Evolutionary conservation across 805 yeast genomes (phyloP), one percentile per base, ranked within the genome.

Genomic region (Wickerhamomyces xylosicus): DNA sequence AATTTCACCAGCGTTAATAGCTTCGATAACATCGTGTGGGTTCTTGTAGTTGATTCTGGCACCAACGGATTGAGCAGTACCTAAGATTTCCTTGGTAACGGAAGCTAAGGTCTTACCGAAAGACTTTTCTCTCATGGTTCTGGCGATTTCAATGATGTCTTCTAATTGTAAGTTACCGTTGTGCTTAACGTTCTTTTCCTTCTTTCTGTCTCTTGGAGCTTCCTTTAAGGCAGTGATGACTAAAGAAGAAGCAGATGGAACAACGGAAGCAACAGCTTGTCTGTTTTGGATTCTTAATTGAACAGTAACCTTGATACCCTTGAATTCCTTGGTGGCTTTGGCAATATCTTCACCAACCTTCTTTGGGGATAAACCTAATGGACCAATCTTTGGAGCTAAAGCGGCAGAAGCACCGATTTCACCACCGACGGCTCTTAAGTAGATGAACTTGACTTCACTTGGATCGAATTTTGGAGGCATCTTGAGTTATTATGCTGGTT

Each of bases 281-380:
- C 98, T 89, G 95, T 92, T 92, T 79, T 92, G 98, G 66, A 92
- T 89, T 71, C 81, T 92, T 71, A 92, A 80, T 77, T 87, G 95
- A 53, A 92, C 97, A 57, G 98, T 92, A 65, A 92, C 97, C 73
- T 90, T 85, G 64, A 92, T 90, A 79, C 98, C 98, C 77, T 92
- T 92, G 94, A 79, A 90, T 67, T 82, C 79, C 76, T 85, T 83
- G 76, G 98, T 90, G 69, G 98, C 98, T 83, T 92, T 92, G 69
- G 98, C 98, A 63, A 92, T 92, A 69, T 92, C 98, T 75, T 92
- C 98, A 89, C 98, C 98, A 66, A 92, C 96, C 83, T 92, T 90
- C 95, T 90, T 92, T 77, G 98, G 97, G 50, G 97, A 87, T 62
- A 92, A 78, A 87, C 98, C 98, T 68, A 92, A 85, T 61, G 98